These are phyloP conservation scores for Austroboletus niveus DNA, from an alignment of 1,284 basidiomycete species.

Conservation along the genomic window DNA sequence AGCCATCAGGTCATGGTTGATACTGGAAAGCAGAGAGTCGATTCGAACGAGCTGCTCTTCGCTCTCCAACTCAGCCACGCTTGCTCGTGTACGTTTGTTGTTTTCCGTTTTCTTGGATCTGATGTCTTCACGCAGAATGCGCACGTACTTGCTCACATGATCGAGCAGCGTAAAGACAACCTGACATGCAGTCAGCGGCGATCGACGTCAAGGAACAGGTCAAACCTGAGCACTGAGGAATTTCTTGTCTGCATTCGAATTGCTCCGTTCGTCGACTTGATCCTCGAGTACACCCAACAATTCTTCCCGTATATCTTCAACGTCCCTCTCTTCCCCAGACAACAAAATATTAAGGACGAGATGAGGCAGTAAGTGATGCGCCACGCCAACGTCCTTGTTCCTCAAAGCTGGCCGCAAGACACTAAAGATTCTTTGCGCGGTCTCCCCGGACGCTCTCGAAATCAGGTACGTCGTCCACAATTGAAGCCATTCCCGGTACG, in stretches of 20 bases:
- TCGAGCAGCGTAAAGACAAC: conserved; percentile 94
- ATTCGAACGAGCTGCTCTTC: conserved; percentile 66
- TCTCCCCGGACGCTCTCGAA: conserved; percentile 53
- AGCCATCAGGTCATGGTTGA: conserved; percentile 89
- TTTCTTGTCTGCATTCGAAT: conserved; percentile 72
- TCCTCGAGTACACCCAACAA: conserved; percentile 84
- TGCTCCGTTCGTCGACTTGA: conserved; percentile 68
- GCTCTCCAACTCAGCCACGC: conserved; percentile 35
- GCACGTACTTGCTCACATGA: conserved; percentile 91
- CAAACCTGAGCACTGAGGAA: conserved; percentile 87
- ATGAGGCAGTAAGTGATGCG: conserved; percentile 90
- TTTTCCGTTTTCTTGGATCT: conserved; percentile 47
- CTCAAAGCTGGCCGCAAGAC: conserved; percentile 80
- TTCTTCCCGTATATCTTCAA: conserved; percentile 71
- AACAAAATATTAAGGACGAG: conserved; percentile 86
- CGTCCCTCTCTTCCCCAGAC: conserved; percentile 65
- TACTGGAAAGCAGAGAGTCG: conserved; percentile 78
- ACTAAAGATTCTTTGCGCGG: conserved; percentile 71
- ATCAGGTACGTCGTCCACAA: conserved; percentile 89
- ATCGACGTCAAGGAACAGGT: not conserved
- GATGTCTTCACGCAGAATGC: conserved; percentile 61
- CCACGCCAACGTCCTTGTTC: conserved; percentile 89
- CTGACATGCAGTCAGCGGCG: conserved; percentile 39
- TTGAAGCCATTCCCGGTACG: conserved; percentile 97
- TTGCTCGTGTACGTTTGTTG: conserved; percentile 46